Evolutionary conservation across 495 filamentous ascomycete genomes (phyloP).

Genomic region (Acidiella bohemica): DNA sequence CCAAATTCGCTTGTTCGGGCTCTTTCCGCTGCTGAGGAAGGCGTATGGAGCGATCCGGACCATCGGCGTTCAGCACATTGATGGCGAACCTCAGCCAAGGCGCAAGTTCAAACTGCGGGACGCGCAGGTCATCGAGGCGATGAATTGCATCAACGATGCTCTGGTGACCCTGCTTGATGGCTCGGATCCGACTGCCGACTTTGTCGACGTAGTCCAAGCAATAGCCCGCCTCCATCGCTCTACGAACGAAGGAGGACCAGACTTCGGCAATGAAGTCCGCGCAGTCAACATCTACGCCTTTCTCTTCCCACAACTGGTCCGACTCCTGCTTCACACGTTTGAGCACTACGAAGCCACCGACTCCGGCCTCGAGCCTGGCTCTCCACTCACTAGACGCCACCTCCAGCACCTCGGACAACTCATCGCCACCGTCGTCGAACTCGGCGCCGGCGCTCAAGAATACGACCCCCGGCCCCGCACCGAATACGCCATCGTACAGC

Average conservation of each 20-base stretch:
- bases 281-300: constrained; percentile 13
- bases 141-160: constrained; percentile 2
- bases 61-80: constrained; percentile 7
- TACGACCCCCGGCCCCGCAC: constrained; percentile 4
- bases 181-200: background rate
- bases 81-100: constrained; percentile 1
- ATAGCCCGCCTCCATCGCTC: constrained; percentile 2
- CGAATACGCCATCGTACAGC: constrained; percentile 8
- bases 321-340: constrained; percentile 3
- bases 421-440: constrained; percentile 9
- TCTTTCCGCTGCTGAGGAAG: too few relatives aligned
- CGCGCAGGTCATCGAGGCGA: background rate
- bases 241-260: background rate
- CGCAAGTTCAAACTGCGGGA: constrained; percentile 2
- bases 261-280: background rate
- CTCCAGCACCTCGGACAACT: constrained; percentile 1
- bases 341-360: constrained; percentile 5
- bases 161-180: background rate
- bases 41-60: too few relatives aligned
- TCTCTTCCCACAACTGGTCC: constrained; percentile 11
- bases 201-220: background rate
- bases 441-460: constrained; percentile 1
- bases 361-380: background rate
- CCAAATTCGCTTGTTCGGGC: too few relatives aligned
- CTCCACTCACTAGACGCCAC: constrained; percentile 1